These are phyloP conservation scores for Candida sp. DNA, from an alignment of 1,139 yeast genomes.

Conservation along the genomic window DNA sequence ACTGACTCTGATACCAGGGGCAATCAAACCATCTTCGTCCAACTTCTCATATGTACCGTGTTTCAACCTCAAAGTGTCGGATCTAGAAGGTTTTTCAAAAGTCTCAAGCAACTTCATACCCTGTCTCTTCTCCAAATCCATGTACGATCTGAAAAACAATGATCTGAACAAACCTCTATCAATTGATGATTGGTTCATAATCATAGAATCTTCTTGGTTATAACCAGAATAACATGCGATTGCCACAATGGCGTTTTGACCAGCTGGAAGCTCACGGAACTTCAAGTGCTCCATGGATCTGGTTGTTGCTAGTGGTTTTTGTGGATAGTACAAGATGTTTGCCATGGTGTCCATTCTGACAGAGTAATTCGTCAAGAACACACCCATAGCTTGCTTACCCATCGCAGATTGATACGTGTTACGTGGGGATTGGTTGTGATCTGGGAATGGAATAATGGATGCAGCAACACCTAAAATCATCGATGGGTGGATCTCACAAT, in stretches of 20 bases:
- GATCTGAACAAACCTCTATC: constrained; percentile 98
- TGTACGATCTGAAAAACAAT: constrained; percentile 93
- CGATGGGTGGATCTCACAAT: constrained; percentile 98
- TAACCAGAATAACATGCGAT: constrained; percentile 98
- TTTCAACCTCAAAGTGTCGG: constrained; percentile 92
- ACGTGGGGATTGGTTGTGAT: constrained; percentile 99
- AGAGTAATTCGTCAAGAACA: constrained; percentile 92
- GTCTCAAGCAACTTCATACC: constrained; percentile 99
- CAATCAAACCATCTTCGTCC: constrained; percentile 97
- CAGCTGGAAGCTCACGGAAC: constrained; percentile 98
- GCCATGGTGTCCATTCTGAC: constrained; percentile 99
- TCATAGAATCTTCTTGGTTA: constrained; percentile 99
- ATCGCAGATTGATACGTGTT: constrained; percentile 99
- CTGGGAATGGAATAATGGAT: constrained; percentile 99
- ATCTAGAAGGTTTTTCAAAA: constrained; percentile 94
- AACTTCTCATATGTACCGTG: constrained; percentile 98
- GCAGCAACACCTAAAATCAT: constrained; percentile 99
- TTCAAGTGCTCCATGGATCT: constrained; percentile 98
- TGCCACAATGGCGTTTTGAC: constrained; percentile 98
- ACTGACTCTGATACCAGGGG: constrained; percentile 98
- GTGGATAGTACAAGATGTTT: constrained; percentile 95
- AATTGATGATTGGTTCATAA: constrained; percentile 98
- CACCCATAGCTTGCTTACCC: constrained; percentile 99
- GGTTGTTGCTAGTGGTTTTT: constrained; percentile 99
- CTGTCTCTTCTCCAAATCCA: constrained; percentile 98